Base-by-base conservation (phyloP, 805 yeast species). In the Brettanomyces bruxellensis region DNA sequence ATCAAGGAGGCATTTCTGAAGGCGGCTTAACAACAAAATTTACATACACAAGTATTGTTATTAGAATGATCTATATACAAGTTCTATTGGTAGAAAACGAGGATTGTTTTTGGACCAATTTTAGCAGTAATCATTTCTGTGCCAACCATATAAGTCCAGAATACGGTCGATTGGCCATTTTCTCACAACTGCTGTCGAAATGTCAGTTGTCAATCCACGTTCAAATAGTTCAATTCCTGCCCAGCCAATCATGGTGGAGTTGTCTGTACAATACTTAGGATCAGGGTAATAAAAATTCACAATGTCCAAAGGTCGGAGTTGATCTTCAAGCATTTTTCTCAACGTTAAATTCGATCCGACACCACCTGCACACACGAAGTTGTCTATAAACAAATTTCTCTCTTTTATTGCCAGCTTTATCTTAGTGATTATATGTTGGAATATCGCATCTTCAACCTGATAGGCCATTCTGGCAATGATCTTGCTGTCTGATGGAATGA, bases 191-290 rank as follows among this genome's bases (percentile, higher is more conserved):
- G 73, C 56, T 3, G 79, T 75, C 9, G 65, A 71, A 38, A 85
- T 55, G 5, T 71, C 74, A 0, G 89, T 76, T 11, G 71, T 66
- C 18, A 65, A 60, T 5, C 75, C 72, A 14, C 60, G 54, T 59
- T 89, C 96, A 58, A 68, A 83, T 18, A 90, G 65, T 60, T 91
- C 96, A 7, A 91, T 86, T 0, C 97, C 99, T 0, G 98, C 95
- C 81, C 95, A 87, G 1, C 96, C 99, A 45, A 93, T 93, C 99
- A 93, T 93, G 2, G 88, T 78, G 0, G 97, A 95, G 62, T 93
- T 93, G 58, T 93, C 99, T 0, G 97, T 88, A 59, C 99, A 93
- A 49, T 89, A 67, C 1, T 72, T 64, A 2, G 80, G 68, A 22
- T 77, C 79, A 0, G 97, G 96, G 55, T 80, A 87, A 52, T 77